Evolutionary conservation across 2,329 filamentous ascomycete species (phyloP), one percentile per base, ranked within the genome.

Genomic region (Trichoderma koningii): DNA sequence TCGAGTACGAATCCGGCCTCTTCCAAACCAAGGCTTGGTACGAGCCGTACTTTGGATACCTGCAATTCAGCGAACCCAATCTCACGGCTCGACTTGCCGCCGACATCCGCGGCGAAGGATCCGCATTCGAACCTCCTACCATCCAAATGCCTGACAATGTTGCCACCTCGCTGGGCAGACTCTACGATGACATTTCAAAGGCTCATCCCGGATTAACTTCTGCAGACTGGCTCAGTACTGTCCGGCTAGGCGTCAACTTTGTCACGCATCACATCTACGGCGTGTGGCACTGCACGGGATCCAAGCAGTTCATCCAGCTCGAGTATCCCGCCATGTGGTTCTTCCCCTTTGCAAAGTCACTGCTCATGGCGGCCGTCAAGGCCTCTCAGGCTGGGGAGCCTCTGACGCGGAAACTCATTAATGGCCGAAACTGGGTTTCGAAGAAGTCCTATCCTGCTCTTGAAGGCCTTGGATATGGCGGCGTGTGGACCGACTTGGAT

Each of bases 1-100:
- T 80, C 63, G 78, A 80, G 65, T 79, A 79, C 68, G 76, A 79
- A 64, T 77, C 77, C 19, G 64, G 72, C 47, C 68, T 80, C 41
- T 80, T 79, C 68, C 78, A 80, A 66, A 76, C 77, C 45, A 75
- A 73, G 67, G 74, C 75, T 10, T 76, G 72, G 19, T 77, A 78
- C 68, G 71, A 75, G 47, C 68, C 70, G 5, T 79, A 71, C 64
- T 69, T 77, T 30, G 72, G 72, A 57, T 76, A 74, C 69, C 65
- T 76, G 41, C 68, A 72, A 45, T 79, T 76, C 65, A 72, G 72
- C 48, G 68, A 69, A 21, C 68, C 69, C 14, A 68, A 69, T 14
- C 70, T 71, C 55, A 72, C 69, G 10, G 67, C 70, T 9, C 68
- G 55, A 10, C 66, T 73, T 62, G 66, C 65, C 15, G 55, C 66